Evolutionary conservation across 768 basidiomycete species (phyloP).

Genomic region (Candolleomyces eurysporus): DNA sequence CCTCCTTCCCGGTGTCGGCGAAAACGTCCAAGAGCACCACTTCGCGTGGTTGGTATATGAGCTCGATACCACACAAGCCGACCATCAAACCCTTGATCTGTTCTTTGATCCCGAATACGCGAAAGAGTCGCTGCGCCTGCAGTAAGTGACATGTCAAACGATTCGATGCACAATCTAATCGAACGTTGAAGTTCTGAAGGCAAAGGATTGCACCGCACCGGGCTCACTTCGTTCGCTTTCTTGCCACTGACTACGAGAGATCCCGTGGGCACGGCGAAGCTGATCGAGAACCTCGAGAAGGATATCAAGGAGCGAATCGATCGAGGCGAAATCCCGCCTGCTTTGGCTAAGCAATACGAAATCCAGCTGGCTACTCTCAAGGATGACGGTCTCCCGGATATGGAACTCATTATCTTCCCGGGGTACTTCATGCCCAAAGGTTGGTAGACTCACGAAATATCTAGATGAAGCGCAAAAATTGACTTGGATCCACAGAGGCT

Average conservation of each 20-base stretch:
- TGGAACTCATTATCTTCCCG: conserved; percentile 24
- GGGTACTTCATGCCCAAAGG: conserved; percentile 12
- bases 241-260: conserved; percentile 22
- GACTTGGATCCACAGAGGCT: background rate
- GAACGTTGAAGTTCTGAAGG: conserved; percentile 16
- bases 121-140: conserved; percentile 4
- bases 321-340: conserved; percentile 24
- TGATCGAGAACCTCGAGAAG: conserved; percentile 20
- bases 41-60: conserved; percentile 6
- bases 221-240: conserved; percentile 26
- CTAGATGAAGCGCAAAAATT: background rate
- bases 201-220: conserved; percentile 22
- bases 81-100: conserved; percentile 8
- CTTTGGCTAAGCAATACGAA: conserved; percentile 38
- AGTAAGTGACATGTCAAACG: background rate
- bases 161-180: background rate
- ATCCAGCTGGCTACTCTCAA: conserved; percentile 30
- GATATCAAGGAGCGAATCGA: conserved; percentile 22
- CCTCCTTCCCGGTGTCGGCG: conserved; percentile 14
- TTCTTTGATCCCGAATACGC: conserved; percentile 3
- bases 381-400: conserved; percentile 22
- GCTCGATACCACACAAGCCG: conserved; percentile 5
- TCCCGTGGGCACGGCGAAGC: conserved; percentile 12
- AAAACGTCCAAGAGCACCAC: conserved; percentile 15
- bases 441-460: background rate